These are phyloP conservation scores for Drechmeria coniospora DNA, from an alignment of 2,329 filamentous ascomycete genomes.

Conservation along the genomic window DNA sequence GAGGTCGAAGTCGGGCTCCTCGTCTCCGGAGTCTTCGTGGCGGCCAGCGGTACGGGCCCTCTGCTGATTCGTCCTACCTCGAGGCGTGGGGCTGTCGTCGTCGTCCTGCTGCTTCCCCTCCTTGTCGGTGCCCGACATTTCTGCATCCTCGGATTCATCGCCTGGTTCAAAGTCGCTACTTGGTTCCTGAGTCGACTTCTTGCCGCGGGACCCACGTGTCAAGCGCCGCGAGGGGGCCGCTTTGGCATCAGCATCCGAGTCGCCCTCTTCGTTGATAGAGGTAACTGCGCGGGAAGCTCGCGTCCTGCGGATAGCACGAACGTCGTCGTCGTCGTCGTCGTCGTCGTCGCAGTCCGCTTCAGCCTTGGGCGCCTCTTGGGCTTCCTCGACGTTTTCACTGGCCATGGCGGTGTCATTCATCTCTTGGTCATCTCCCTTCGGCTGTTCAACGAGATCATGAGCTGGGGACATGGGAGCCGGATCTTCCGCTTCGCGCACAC, in stretches of 20 bases:
- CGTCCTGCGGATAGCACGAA: conserved; percentile 31
- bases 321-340: conserved; percentile 34
- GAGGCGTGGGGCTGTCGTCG: conserved; percentile 31
- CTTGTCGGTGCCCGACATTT: conserved; percentile 26
- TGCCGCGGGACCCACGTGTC: conserved; percentile 27
- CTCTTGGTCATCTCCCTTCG: conserved; percentile 14
- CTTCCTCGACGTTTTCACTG: conserved; percentile 12
- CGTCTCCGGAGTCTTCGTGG: conserved; percentile 37
- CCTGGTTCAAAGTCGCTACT: conserved; percentile 48
- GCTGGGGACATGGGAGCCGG: conserved; percentile 22
- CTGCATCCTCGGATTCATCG: conserved; percentile 42
- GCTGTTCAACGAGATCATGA: conserved; percentile 10
- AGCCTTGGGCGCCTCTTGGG: conserved; percentile 10
- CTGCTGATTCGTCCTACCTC: conserved; percentile 27
- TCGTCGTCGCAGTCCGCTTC: conserved; percentile 15
- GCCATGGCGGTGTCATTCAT: conserved; percentile 10
- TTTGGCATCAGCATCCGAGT: conserved; percentile 14
- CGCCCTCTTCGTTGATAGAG: conserved; percentile 14
- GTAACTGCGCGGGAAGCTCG: conserved; percentile 19
- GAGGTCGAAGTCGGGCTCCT: conserved; percentile 41
- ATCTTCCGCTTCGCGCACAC: conserved; percentile 17
- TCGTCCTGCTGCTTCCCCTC: conserved; percentile 26
- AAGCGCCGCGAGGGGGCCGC: conserved; percentile 27
- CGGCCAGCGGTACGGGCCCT: conserved; percentile 30
- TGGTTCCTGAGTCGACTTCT: conserved; percentile 33